Evolutionary conservation across 371 early-diverging fungal genomes (phyloP).

Genomic region (Circinella minor): DNA sequence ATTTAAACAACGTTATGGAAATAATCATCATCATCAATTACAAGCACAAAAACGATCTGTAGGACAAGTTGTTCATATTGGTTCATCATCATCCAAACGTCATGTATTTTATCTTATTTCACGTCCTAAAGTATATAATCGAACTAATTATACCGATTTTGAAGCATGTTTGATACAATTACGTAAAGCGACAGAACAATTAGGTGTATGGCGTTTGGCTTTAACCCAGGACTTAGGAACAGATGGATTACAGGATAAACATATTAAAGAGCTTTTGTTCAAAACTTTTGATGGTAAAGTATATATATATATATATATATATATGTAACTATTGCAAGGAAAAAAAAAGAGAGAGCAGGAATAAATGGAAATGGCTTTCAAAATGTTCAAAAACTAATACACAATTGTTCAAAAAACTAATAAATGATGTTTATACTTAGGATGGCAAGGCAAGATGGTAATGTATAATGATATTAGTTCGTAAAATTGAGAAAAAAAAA

Average conservation of each 20-base stretch:
- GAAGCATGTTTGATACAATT: constrained; percentile 36
- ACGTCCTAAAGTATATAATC: constrained; percentile 34
- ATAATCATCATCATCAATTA: constrained; percentile 19
- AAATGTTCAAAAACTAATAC: neutral
- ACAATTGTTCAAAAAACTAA: neutral
- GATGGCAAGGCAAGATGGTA: constrained; percentile 39
- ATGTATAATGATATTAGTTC: constrained; percentile 19
- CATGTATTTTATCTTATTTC: constrained; percentile 39
- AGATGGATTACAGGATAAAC: constrained; percentile 36
- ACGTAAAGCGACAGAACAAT: constrained; percentile 28
- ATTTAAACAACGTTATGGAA: constrained; percentile 32
- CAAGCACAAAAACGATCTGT: constrained; percentile 37
- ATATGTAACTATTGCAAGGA: neutral
- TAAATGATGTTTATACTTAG: constrained; percentile 6
- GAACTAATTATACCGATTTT: constrained; percentile 29
- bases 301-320: too few species aligned
- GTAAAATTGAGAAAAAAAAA: neutral
- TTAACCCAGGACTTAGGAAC: constrained; percentile 33
- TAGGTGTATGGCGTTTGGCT: constrained; percentile 30
- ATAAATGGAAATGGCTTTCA: neutral
- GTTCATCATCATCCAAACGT: constrained; percentile 17
- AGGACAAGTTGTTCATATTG: constrained; percentile 32
- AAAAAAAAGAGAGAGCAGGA: neutral
- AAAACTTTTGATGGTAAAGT: constrained; percentile 35
- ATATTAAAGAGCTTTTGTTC: constrained; percentile 34